These are phyloP conservation scores for Colletotrichum camelliae DNA, from an alignment of 2,329 filamentous ascomycete genomes.

Conservation along the genomic window DNA sequence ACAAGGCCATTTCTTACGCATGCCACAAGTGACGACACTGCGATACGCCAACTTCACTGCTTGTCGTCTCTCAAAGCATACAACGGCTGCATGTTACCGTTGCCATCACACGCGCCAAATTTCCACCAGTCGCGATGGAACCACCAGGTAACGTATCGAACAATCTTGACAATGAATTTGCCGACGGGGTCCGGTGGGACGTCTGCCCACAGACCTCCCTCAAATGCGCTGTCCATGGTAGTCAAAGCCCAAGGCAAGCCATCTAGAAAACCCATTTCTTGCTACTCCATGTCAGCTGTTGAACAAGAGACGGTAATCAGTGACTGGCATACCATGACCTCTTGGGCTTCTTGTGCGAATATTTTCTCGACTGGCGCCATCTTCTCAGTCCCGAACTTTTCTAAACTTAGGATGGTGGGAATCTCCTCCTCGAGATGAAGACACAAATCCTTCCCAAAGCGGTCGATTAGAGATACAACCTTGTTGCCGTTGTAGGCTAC, in stretches of 20 bases:
- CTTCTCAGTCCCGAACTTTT: constrained; percentile 27
- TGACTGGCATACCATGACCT: constrained; percentile 23
- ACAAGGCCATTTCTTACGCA: background rate
- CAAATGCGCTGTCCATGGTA: constrained; percentile 27
- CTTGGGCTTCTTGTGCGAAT: constrained; percentile 20
- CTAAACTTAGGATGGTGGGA: constrained; percentile 30
- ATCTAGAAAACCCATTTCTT: constrained; percentile 19
- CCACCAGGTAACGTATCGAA: constrained; percentile 24
- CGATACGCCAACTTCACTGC: background rate
- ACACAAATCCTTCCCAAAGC: constrained; percentile 30
- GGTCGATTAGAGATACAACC: constrained; percentile 32
- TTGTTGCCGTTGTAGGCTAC: constrained; percentile 25
- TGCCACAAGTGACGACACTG: background rate
- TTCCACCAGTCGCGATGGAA: constrained; percentile 27
- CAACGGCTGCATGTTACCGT: constrained; percentile 26
- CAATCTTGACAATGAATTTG: constrained; percentile 21
- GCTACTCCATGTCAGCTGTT: constrained; percentile 14
- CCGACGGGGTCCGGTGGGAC: constrained; percentile 19
- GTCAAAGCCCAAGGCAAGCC: constrained; percentile 23
- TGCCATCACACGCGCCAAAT: constrained; percentile 30
- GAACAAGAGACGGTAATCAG: no score
- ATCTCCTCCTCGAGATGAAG: constrained; percentile 39
- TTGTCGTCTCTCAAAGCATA: constrained; percentile 25
- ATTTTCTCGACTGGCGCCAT: constrained; percentile 20
- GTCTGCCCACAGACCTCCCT: constrained; percentile 35